These are phyloP conservation scores for Nakazawaea peltata DNA, from an alignment of 805 yeast species.

Conservation along the genomic window DNA sequence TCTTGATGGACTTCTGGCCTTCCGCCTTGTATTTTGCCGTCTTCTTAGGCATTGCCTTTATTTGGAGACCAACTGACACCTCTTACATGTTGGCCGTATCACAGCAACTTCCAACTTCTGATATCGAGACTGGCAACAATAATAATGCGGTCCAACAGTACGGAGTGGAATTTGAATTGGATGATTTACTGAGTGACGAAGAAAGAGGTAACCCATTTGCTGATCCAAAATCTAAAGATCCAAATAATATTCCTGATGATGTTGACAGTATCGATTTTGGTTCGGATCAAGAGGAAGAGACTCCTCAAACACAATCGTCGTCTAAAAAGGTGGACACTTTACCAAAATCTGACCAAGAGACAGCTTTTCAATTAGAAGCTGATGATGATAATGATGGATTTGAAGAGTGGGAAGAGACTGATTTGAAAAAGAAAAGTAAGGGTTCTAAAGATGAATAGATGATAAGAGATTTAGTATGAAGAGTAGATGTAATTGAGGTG, in stretches of 20 bases:
- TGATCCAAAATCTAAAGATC: slow-evolving; percentile 13
- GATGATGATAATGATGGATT: slow-evolving; percentile 11
- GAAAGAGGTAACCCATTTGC: slow-evolving; percentile 27
- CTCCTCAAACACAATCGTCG: too few species aligned
- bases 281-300: slow-evolving; percentile 19
- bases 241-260: not conserved
- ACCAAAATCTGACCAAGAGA: not conserved
- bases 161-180: slow-evolving; percentile 54
- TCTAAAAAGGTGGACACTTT: not conserved
- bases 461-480: too few species aligned
- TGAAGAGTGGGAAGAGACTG: slow-evolving; percentile 7
- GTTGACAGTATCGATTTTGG: slow-evolving; percentile 18
- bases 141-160: slow-evolving; percentile 21
- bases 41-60: slow-evolving; percentile 74
- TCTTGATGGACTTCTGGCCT: slow-evolving; percentile 91
- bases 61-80: slow-evolving; percentile 97
- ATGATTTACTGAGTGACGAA: slow-evolving; percentile 46
- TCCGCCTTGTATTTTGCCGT: slow-evolving; percentile 79
- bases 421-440: not conserved
- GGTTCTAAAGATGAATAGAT: not conserved
- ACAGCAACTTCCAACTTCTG: slow-evolving; percentile 67
- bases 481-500: too few species aligned
- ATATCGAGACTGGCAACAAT: slow-evolving; percentile 34
- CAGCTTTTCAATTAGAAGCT: slow-evolving; percentile 12
- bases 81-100: slow-evolving; percentile 93